Percentiles rank a stretch among this genome's conserved stretches.
Conservation (phyloP, 2,329 filamentous ascomycete genomes). For the Diaporthe vexans region DNA sequence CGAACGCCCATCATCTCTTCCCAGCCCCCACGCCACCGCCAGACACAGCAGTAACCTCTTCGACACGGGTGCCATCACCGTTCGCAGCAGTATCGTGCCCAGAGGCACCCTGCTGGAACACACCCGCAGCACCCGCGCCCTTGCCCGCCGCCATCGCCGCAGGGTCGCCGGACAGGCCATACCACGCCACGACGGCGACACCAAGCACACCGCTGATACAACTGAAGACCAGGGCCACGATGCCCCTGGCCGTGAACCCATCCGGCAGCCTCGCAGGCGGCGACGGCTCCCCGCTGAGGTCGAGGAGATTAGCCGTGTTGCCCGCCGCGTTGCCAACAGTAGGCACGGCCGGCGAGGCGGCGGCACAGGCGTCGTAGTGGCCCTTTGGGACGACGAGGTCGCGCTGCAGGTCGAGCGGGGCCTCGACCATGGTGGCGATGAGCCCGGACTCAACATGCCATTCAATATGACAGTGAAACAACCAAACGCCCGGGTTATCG, state of each 20-base stretch:
- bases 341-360: conserved; percentile 57
- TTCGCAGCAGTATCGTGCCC: neutral
- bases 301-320: conserved; percentile 73
- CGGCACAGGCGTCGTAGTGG: conserved; percentile 60
- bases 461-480: conserved; percentile 67
- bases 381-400: conserved; percentile 61
- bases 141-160: neutral
- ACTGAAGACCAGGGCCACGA: conserved; percentile 82
- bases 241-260: conserved; percentile 80
- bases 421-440: conserved; percentile 55
- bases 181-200: conserved; percentile 76
- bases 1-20: neutral
- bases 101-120: neutral
- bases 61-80: neutral
- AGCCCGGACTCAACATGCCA: conserved; percentile 67
- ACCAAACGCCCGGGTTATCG: conserved; percentile 71
- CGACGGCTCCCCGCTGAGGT: conserved; percentile 55
- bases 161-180: conserved; percentile 58
- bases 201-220: conserved; percentile 78
- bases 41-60: conserved; percentile 11
- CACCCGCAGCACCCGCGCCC: neutral
- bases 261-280: conserved; percentile 65
- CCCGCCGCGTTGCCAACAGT: conserved; percentile 80
- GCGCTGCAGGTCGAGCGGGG: conserved; percentile 60
- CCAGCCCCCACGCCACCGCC: conserved; percentile 16